A percentile compares a stretch with the other conserved stretches of the same genome.
Evolutionary conservation across 495 filamentous ascomycete species (phyloP).

Genomic region (Aspergillus nanangensis): DNA sequence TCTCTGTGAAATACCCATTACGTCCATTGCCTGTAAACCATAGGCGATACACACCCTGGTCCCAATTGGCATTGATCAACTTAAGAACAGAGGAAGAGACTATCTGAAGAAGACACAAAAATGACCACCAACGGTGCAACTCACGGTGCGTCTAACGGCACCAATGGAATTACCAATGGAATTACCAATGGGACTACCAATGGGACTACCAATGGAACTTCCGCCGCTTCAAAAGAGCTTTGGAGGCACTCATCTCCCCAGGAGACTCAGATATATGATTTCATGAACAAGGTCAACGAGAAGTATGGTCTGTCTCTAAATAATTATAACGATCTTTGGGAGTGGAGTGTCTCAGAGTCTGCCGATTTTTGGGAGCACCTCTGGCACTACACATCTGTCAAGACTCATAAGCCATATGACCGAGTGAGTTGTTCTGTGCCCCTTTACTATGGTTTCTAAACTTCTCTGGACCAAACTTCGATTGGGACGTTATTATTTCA

Average conservation of each 20-base stretch:
- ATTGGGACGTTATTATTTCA: too few relatives aligned
- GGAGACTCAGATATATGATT: conserved; percentile 64
- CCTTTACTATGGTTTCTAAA: conserved; percentile 2
- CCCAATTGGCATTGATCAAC: too few relatives aligned
- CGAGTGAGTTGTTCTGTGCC: conserved; percentile 40
- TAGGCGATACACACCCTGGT: too few relatives aligned
- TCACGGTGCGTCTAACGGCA: background rate
- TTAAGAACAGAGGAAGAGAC: too few relatives aligned
- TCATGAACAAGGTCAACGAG: conserved; percentile 61
- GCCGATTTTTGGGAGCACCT: conserved; percentile 79
- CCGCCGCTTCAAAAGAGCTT: conserved; percentile 42
- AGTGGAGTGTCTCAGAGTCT: conserved; percentile 78
- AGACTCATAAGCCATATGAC: conserved; percentile 58
- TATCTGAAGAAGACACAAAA: too few relatives aligned
- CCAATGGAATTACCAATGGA: background rate
- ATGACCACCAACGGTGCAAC: background rate
- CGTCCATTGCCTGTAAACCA: too few relatives aligned
- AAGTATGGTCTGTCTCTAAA: conserved; percentile 60
- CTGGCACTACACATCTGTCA: conserved; percentile 76
- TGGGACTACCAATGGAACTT: conserved; percentile 18
- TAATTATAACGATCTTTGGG: conserved; percentile 66
- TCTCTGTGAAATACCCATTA: too few relatives aligned
- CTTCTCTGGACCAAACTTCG: too few relatives aligned
- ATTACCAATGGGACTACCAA: too few relatives aligned
- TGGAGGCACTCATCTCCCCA: conserved; percentile 69